Evolutionary conservation across 2,329 filamentous ascomycete species (phyloP), one percentile per base, ranked within the genome.

Genomic region (Aspergillus transmontanensis): DNA sequence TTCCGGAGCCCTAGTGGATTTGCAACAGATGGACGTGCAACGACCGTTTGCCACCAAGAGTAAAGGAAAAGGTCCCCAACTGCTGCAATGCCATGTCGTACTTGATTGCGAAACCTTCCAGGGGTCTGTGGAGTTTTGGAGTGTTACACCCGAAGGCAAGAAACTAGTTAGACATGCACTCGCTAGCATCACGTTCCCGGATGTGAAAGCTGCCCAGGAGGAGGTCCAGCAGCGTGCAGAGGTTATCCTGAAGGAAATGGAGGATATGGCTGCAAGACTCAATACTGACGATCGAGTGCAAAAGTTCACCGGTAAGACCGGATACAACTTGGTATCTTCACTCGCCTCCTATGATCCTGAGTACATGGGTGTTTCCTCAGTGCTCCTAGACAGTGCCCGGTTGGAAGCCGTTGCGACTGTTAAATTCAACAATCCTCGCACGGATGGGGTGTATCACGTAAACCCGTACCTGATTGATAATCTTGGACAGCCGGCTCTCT

Each of bases 381-480:
- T 55, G 58, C 53, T 86, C 59, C 76, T 87, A 26, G 84, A 87
- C 70, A 84, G 84, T 63, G 81, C 83, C 63, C 76, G 82, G 59
- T 85, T 84, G 30, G 85, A 87, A 68, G 85, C 85, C 21, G 86
- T 84, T 48, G 84, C 85, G 41, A 73, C 78, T 3, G 79, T 87
- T 41, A 80, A 83, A 62, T 87, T 87, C 76, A 82, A 84, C 57
- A 85, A 84, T 19, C 84, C 82, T 30, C 79, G 81, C 61, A 84
- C 85, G 58, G 82, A 86, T 64, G 51, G 51, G 3, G 30, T 55
- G 7, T 88, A 85, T 76, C 84, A 84, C 71, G 85, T 83, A 71
- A 82, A 85, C 23, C 85, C 85, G 32, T 87, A 86, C 80, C 85
- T 84, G 83, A 86, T 87, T 60, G 85, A 87, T 72, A 84, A 83